Percentiles rank a stretch among this genome's conserved stretches.
Conservation (phyloP, 192 early-diverging fungal genomes). For the Irineochytrium annulatum region DNA sequence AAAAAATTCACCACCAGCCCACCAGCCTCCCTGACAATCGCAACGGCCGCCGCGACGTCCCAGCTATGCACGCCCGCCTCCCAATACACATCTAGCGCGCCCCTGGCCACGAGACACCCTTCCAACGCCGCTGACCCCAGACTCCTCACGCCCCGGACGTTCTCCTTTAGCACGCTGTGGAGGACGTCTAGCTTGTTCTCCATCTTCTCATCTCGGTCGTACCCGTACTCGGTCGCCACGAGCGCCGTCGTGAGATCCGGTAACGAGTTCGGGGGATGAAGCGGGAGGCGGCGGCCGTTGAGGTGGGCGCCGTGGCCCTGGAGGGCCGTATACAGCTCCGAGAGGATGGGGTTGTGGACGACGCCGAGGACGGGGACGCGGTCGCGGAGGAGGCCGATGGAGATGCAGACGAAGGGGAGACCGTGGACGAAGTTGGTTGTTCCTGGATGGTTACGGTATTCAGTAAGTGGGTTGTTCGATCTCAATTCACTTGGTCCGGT, state of each 20-base stretch:
- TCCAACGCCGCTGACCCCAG: slow-evolving; percentile 75
- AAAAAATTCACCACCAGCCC: slow-evolving; percentile 67
- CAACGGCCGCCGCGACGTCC: slow-evolving; percentile 81
- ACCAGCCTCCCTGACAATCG: slow-evolving; percentile 81
- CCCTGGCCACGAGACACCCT: slow-evolving; percentile 76
- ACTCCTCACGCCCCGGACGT: slow-evolving; percentile 70
- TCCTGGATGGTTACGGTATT: slow-evolving; percentile 12
- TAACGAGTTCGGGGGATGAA: slow-evolving; percentile 56
- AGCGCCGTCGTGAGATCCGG: slow-evolving; percentile 63
- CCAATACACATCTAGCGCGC: slow-evolving; percentile 84
- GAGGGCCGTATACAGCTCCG: slow-evolving; percentile 65
- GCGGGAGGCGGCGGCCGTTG: slow-evolving; percentile 51
- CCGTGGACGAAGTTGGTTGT: slow-evolving; percentile 52
- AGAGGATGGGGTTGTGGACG: slow-evolving; percentile 83
- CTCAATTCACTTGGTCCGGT: slow-evolving; percentile 42
- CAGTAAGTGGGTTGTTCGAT: slow-evolving; percentile 74
- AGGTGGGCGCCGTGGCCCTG: slow-evolving; percentile 65
- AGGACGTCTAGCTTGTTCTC: slow-evolving; percentile 66
- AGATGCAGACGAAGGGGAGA: slow-evolving; percentile 81
- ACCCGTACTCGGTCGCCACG: slow-evolving; percentile 83
- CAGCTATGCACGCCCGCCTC: slow-evolving; percentile 66
- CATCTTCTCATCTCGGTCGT: slow-evolving; percentile 57
- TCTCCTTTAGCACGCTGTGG: slow-evolving; percentile 56
- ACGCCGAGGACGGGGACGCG: slow-evolving; percentile 79
- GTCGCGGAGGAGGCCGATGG: slow-evolving; percentile 76